Conservation (phyloP, 2,329 filamentous ascomycete species). For the Aspergillus bombycis region DNA sequence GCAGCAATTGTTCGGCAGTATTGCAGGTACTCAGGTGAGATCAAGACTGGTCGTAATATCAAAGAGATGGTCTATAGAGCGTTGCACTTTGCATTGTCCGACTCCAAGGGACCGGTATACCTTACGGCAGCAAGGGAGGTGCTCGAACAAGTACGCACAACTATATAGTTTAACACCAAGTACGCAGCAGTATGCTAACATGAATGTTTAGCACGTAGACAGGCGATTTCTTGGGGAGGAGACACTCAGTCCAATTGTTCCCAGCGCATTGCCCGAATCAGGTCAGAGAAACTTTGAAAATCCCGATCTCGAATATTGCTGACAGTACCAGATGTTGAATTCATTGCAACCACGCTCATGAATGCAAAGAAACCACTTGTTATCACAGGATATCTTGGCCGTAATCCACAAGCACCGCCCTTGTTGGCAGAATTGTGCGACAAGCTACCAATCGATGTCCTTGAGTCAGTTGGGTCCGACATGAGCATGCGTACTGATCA, state of each 20-base stretch:
- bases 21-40: conserved; percentile 77
- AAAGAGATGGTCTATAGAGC: conserved; percentile 86
- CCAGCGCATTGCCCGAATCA: conserved; percentile 9
- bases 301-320: background rate
- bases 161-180: background rate
- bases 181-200: too few species aligned
- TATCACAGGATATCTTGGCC: conserved; percentile 53
- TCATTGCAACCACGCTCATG: conserved; percentile 45
- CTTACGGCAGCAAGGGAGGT: conserved; percentile 76
- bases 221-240: background rate
- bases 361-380: conserved; percentile 50
- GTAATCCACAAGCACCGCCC: conserved; percentile 46
- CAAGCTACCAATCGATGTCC: conserved; percentile 27
- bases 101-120: conserved; percentile 77
- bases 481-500: conserved; percentile 53
- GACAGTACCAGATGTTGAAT: conserved; percentile 29
- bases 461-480: conserved; percentile 51
- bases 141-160: conserved; percentile 55
- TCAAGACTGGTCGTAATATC: conserved; percentile 79
- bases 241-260: background rate
- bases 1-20: conserved; percentile 78
- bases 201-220: background rate
- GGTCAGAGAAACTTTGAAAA: background rate
- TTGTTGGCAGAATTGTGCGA: background rate
- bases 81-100: conserved; percentile 74